Evolutionary conservation across 257 asterid genomes (phyloP).

Genomic region (Voacanga thouarsii): DNA sequence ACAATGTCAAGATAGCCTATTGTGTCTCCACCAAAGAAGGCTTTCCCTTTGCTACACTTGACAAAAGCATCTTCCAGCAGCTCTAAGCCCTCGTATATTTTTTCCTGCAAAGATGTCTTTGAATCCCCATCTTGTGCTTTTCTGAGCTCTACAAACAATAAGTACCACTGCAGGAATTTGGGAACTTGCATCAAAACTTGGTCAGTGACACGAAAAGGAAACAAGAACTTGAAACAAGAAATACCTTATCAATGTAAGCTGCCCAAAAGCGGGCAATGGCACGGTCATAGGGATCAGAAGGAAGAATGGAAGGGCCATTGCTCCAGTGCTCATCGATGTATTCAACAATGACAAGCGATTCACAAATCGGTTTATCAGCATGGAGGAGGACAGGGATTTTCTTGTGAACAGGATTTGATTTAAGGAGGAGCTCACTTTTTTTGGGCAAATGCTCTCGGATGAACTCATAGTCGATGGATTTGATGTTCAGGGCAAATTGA

Average conservation of each 20-base stretch:
- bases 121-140: slow-evolving; percentile 5
- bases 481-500: slow-evolving; percentile 45
- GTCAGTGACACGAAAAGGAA: background rate
- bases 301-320: slow-evolving; percentile 34
- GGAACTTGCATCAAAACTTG: background rate
- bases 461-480: slow-evolving; percentile 45
- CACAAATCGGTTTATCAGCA: slow-evolving; percentile 34
- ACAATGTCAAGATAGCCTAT: slow-evolving; percentile 20
- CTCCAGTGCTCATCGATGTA: slow-evolving; percentile 44
- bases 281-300: slow-evolving; percentile 39
- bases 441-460: slow-evolving; percentile 19
- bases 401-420: slow-evolving; percentile 48
- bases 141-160: background rate
- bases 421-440: slow-evolving; percentile 42
- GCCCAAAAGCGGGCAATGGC: slow-evolving; percentile 58
- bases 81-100: slow-evolving; percentile 9
- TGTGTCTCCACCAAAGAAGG: slow-evolving; percentile 25
- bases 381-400: slow-evolving; percentile 55
- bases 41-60: slow-evolving; percentile 25
- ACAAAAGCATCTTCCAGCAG: slow-evolving; percentile 22
- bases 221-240: background rate
- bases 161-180: slow-evolving; percentile 5
- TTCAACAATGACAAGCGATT: slow-evolving; percentile 44
- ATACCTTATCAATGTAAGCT: slow-evolving; percentile 49
- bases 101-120: slow-evolving; percentile 6